phyloP scores from a whole-genome alignment of 1,284 basidiomycete genomes.

The Marasmius fiardii region DNA sequence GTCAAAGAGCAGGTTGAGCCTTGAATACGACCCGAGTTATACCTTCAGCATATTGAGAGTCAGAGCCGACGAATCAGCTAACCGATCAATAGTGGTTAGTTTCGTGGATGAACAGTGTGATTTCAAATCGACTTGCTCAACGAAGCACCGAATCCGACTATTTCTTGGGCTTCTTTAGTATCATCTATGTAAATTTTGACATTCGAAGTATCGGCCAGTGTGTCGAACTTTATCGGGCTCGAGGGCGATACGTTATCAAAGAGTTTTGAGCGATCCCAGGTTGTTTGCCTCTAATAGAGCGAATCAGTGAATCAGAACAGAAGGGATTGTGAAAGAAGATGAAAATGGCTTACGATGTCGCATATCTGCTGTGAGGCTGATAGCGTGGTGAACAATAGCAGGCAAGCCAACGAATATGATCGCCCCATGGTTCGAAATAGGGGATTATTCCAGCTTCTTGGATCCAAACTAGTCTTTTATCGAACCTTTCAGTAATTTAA shows the following conservation, averaged over 20 bases:
- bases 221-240: conserved; percentile 36
- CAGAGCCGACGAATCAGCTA: conserved; percentile 31
- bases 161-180: conserved; percentile 22
- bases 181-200: conserved; percentile 27
- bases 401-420: too few relatives aligned
- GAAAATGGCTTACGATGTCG: conserved; percentile 19
- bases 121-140: conserved; percentile 20
- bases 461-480: too few relatives aligned
- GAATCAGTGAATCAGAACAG: neutral
- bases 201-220: conserved; percentile 21
- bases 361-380: conserved; percentile 20
- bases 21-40: neutral
- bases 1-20: neutral
- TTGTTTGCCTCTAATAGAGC: conserved; percentile 35
- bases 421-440: too few relatives aligned
- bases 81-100: neutral
- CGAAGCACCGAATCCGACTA: conserved; percentile 28
- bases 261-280: conserved; percentile 33
- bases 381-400: too few relatives aligned
- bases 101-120: too few relatives aligned
- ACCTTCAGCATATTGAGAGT: conserved; percentile 29
- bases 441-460: too few relatives aligned
- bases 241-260: conserved; percentile 31
- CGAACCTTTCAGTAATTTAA: too few relatives aligned
- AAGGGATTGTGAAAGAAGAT: neutral